phyloP scores from a whole-genome alignment of 2,329 filamentous ascomycete species.

The Diaporthe helianthi region DNA sequence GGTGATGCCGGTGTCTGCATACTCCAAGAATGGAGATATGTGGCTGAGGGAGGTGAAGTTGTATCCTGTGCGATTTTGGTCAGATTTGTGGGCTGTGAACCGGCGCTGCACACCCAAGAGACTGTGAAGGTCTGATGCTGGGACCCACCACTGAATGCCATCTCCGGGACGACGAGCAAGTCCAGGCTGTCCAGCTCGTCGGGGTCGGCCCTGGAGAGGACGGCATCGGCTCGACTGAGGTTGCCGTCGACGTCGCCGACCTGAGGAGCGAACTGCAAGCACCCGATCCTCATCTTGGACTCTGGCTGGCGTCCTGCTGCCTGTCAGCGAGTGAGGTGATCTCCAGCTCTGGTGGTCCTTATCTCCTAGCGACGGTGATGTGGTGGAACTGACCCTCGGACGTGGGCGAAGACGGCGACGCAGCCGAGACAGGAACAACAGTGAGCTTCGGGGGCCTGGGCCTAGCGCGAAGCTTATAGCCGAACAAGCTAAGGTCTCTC shows the following conservation, averaged over 20 bases:
- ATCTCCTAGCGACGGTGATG: background rate
- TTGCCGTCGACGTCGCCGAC: conserved; percentile 76
- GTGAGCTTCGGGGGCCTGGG: background rate
- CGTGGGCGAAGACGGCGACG: background rate
- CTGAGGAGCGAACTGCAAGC: conserved; percentile 75
- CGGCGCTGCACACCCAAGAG: background rate
- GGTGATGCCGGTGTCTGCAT: conserved; percentile 67
- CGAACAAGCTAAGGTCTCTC: background rate
- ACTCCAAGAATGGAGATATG: conserved; percentile 74
- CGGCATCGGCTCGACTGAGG: conserved; percentile 68
- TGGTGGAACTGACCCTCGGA: background rate
- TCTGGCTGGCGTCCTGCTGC: background rate
- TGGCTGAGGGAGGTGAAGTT: conserved; percentile 75
- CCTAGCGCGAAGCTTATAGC: conserved; percentile 17
- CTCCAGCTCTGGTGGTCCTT: background rate
- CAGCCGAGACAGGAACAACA: background rate
- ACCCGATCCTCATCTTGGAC: conserved; percentile 68
- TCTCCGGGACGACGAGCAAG: conserved; percentile 76
- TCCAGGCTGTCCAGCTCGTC: conserved; percentile 70
- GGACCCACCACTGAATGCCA: conserved; percentile 73
- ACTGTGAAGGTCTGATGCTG: conserved; percentile 16
- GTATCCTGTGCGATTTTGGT: conserved; percentile 61
- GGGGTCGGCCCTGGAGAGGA: conserved; percentile 61
- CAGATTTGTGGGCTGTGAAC: background rate
- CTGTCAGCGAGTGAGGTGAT: background rate